These are phyloP conservation scores for Phytophthora capsici DNA, from an alignment of 352 stramenopile genomes.

Conservation along the genomic window DNA sequence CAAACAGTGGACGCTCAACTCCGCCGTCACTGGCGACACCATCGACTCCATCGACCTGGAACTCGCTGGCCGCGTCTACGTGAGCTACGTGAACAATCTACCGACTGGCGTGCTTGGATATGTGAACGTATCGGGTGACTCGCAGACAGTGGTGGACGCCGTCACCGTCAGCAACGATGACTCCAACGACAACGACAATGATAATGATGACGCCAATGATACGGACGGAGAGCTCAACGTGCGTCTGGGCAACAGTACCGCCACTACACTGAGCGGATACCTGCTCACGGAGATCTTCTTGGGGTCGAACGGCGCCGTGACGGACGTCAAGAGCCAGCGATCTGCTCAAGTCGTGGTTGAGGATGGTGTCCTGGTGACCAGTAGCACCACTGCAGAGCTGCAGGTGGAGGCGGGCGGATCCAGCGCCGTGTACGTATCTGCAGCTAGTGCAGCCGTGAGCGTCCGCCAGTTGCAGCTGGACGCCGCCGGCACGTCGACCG, in stretches of 20 bases:
- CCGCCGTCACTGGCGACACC: slow-evolving; percentile 7
- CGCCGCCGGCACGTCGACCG: slow-evolving; percentile 6
- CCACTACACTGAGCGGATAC: slow-evolving; percentile 28
- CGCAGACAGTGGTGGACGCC: slow-evolving; percentile 32
- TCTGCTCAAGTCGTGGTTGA: slow-evolving; percentile 38
- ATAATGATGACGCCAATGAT: slow-evolving; percentile 29
- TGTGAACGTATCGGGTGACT: slow-evolving; percentile 46
- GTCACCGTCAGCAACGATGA: slow-evolving; percentile 32
- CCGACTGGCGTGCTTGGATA: slow-evolving; percentile 39
- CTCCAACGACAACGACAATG: slow-evolving; percentile 22
- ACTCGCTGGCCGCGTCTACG: slow-evolving; percentile 33
- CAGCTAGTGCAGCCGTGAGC: slow-evolving; percentile 19
- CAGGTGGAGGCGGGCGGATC: slow-evolving; percentile 34
- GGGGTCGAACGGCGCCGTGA: slow-evolving; percentile 28
- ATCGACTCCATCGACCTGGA: slow-evolving; percentile 39
- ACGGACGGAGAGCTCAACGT: slow-evolving; percentile 33
- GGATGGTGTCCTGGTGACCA: slow-evolving; percentile 34
- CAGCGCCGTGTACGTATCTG: slow-evolving; percentile 41
- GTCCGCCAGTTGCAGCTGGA: slow-evolving; percentile 33
- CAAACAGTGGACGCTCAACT: slow-evolving; percentile 42
- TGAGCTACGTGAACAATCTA: slow-evolving; percentile 33
- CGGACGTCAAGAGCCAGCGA: slow-evolving; percentile 33
- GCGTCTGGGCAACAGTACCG: slow-evolving; percentile 23
- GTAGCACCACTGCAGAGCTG: slow-evolving; percentile 31
- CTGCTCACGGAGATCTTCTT: slow-evolving; percentile 43